phyloP scores from a whole-genome alignment of 2,329 filamentous ascomycete genomes.

The Ceratocystis albifundus region DNA sequence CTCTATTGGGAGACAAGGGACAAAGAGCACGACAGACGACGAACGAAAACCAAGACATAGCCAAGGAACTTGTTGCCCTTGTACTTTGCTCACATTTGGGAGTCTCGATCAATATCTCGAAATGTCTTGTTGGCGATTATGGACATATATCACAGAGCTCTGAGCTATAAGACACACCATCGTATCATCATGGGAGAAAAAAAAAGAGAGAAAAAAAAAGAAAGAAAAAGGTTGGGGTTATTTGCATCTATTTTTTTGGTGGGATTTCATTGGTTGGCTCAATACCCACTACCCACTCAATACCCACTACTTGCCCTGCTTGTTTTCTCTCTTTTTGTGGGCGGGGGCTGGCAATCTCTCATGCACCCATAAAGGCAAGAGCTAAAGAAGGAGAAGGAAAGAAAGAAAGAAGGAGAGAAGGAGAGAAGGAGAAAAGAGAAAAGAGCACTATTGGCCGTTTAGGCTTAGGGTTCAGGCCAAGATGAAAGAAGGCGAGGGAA shows the following conservation, averaged over 20 bases:
- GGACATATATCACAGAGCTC: no score
- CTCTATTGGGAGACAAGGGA: not conserved
- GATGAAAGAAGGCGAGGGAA: no score
- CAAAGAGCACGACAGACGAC: no score
- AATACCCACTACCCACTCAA: no score
- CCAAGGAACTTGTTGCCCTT: not conserved
- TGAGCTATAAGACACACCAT: no score
- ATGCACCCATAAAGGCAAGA: not conserved
- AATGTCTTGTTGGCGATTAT: no score
- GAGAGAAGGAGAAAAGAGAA: not conserved
- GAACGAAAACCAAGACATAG: not conserved
- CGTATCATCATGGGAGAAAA: no score
- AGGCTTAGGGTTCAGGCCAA: not conserved
- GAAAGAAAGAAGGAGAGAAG: not conserved
- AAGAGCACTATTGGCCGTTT: not conserved
- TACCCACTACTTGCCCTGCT: not conserved
- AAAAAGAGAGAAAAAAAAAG: no score
- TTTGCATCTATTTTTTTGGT: not conserved
- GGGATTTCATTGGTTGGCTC: no score
- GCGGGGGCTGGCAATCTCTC: not conserved
- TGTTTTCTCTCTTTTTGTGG: not conserved
- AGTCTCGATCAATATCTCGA: no score
- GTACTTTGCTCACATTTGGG: no score
- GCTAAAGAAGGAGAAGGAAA: not conserved
- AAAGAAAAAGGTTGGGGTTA: no score